A percentile compares a stretch with the other conserved stretches of the same genome.
phyloP scores from a whole-genome alignment of 176 grass and related monocot genomes.

The Musa schizocarpa region DNA sequence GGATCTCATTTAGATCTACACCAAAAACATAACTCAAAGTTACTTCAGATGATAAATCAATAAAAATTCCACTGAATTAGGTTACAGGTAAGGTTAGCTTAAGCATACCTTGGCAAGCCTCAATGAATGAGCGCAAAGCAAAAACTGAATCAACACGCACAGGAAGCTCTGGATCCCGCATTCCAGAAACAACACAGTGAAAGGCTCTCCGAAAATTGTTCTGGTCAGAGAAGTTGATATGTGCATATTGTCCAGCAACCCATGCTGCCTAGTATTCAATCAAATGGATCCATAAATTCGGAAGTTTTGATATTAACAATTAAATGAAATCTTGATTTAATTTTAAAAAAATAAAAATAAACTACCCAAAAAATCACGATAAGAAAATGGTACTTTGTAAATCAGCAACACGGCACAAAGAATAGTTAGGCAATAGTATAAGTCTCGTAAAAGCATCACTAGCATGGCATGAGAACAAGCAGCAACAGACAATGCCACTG shows the following conservation, averaged over 20 bases:
- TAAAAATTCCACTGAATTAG: not conserved
- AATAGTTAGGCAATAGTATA: no score
- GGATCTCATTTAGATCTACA: slow-evolving; percentile 82
- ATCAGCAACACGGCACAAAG: no score
- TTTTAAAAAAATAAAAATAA: not conserved
- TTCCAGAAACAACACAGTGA: slow-evolving; percentile 54
- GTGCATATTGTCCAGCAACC: slow-evolving; percentile 95
- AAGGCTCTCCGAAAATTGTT: slow-evolving; percentile 59
- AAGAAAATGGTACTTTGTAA: no score
- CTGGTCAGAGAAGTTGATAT: slow-evolving; percentile 60
- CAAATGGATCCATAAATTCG: not conserved
- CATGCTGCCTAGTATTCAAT: slow-evolving; percentile 58
- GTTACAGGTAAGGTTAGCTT: not conserved
- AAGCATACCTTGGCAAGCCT: slow-evolving; percentile 73
- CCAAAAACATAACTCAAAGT: not conserved
- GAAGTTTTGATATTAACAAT: not conserved
- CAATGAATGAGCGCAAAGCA: slow-evolving; percentile 82
- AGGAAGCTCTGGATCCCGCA: slow-evolving; percentile 75
- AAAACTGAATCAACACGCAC: slow-evolving; percentile 92
- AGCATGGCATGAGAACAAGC: no score
- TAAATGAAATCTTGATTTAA: not conserved
- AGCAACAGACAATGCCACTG: no score
- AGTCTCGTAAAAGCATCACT: no score
- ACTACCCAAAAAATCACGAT: not conserved
- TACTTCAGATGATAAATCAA: not conserved